phyloP scores from a whole-genome alignment of 1,284 basidiomycete genomes.

The Porodaedalea pini region DNA sequence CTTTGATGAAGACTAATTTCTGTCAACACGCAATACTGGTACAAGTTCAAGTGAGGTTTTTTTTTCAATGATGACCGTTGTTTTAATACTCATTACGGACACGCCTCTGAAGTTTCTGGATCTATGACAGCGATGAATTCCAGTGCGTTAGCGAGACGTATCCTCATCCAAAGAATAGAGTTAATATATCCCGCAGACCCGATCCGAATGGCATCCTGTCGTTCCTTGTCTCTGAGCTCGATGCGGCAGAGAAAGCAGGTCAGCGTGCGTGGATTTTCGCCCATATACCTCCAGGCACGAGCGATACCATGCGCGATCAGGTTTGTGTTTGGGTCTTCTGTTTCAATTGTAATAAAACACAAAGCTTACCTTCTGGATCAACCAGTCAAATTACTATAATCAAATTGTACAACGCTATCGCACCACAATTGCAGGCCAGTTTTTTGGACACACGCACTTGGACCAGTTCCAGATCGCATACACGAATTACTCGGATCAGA shows the following conservation, averaged over 20 bases:
- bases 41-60: conserved; percentile 42
- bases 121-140: conserved; percentile 45
- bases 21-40: conserved; percentile 57
- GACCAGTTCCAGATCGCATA: conserved; percentile 60
- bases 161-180: neutral
- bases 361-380: neutral
- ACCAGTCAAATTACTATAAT: conserved; percentile 52
- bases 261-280: conserved; percentile 52
- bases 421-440: conserved; percentile 51
- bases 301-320: conserved; percentile 44
- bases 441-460: conserved; percentile 46
- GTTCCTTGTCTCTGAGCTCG: conserved; percentile 46
- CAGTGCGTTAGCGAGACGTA: conserved; percentile 38
- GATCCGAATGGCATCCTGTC: conserved; percentile 42
- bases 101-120: conserved; percentile 39
- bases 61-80: neutral
- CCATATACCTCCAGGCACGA: conserved; percentile 48
- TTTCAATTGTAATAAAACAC: conserved; percentile 25
- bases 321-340: conserved; percentile 26
- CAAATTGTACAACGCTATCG: conserved; percentile 57
- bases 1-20: conserved; percentile 43
- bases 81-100: conserved; percentile 3
- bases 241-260: conserved; percentile 50
- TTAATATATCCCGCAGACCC: conserved; percentile 25
- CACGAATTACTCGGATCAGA: conserved; percentile 47